These are phyloP conservation scores for Aspergillus indologenus DNA, from an alignment of 495 filamentous ascomycete genomes.

Conservation along the genomic window DNA sequence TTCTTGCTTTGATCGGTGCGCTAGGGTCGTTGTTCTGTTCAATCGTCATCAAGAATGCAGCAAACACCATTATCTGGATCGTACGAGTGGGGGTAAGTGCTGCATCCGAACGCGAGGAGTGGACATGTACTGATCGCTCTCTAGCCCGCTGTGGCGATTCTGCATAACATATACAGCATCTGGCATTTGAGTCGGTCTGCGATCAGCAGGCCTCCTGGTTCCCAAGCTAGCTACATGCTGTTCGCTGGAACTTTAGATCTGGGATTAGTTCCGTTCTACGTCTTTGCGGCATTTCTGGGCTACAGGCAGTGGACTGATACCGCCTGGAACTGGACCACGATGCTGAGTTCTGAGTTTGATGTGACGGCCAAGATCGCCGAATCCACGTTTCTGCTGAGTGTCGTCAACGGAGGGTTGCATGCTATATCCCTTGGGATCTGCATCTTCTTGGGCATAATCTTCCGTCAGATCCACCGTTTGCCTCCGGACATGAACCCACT, in stretches of 20 bases:
- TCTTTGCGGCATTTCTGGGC: conserved; percentile 62
- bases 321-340: conserved; percentile 57
- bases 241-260: conserved; percentile 73
- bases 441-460: conserved; percentile 67
- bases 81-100: conserved; percentile 69
- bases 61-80: conserved; percentile 64
- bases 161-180: conserved; percentile 70
- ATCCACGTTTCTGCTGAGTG: conserved; percentile 60
- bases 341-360: conserved; percentile 47
- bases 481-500: conserved; percentile 93
- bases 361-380: conserved; percentile 55
- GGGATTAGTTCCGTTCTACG: conserved; percentile 71
- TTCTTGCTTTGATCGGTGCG: conserved; percentile 62
- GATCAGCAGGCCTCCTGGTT: conserved; percentile 64
- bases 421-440: conserved; percentile 65
- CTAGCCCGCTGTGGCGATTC: conserved; percentile 66
- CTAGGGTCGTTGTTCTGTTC: conserved; percentile 67
- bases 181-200: conserved; percentile 71
- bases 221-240: conserved; percentile 79
- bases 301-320: conserved; percentile 42
- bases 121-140: conserved; percentile 10
- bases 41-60: conserved; percentile 67
- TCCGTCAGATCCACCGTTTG: conserved; percentile 73
- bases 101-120: too few species aligned
- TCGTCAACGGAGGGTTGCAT: conserved; percentile 63